Conservation (phyloP, 495 filamentous ascomycete species). For the Penicillium cinerascens region DNA sequence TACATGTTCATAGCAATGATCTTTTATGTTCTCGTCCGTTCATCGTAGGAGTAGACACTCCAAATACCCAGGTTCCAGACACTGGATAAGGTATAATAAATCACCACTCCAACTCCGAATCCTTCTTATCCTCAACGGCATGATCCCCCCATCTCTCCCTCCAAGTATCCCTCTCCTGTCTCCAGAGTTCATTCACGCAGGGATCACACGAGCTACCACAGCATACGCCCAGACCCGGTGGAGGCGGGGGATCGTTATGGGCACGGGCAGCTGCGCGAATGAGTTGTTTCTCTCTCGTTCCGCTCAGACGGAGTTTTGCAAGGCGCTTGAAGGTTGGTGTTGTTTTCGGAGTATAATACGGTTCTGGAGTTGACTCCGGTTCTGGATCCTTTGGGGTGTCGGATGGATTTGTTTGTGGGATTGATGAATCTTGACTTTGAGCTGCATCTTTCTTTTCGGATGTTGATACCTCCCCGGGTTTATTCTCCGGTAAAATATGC, state of each 20-base stretch:
- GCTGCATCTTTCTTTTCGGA: neutral
- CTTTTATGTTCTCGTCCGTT: neutral
- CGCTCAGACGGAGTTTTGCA: constrained; percentile 29
- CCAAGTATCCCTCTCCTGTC: constrained; percentile 38
- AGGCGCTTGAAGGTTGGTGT: constrained; percentile 30
- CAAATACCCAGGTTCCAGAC: too few species aligned
- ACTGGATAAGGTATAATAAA: neutral
- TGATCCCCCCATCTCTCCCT: constrained; percentile 37
- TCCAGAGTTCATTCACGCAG: constrained; percentile 41
- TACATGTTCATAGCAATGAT: constrained; percentile 1
- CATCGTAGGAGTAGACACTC: too few species aligned
- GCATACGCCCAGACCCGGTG: constrained; percentile 34
- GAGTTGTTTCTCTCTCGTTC: constrained; percentile 39
- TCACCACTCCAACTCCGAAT: constrained; percentile 24
- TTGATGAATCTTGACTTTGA: neutral
- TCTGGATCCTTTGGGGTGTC: neutral
- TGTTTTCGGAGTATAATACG: constrained; percentile 26
- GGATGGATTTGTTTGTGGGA: neutral
- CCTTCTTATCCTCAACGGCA: constrained; percentile 20
- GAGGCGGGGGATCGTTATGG: constrained; percentile 36
- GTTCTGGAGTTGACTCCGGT: constrained; percentile 9
- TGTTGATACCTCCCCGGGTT: neutral
- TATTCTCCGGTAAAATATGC: neutral
- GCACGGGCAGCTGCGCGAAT: constrained; percentile 32
- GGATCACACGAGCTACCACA: constrained; percentile 45